Percentiles rank a stretch among this genome's conserved stretches.
phyloP scores from a whole-genome alignment of 208 protist species.

The Trichomonas tenax region DNA sequence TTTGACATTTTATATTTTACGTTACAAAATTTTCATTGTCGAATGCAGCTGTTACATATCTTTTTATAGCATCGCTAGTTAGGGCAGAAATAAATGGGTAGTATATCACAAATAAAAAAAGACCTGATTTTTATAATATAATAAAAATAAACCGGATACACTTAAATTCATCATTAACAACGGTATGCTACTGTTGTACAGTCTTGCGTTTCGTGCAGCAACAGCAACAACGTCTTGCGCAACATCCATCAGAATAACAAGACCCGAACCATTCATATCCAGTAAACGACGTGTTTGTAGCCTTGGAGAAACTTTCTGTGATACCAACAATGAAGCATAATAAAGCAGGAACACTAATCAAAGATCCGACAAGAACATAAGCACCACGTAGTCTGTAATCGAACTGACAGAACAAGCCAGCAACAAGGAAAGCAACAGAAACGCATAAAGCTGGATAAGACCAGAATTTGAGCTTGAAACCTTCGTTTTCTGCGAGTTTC shows the following conservation, averaged over 20 bases:
- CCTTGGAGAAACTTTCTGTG: background rate
- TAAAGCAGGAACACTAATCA: background rate
- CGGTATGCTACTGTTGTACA: too few species aligned
- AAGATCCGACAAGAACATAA: background rate
- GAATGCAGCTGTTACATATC: too few species aligned
- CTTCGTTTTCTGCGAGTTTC: background rate
- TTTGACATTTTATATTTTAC: too few species aligned
- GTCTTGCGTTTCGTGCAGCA: background rate
- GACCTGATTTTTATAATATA: too few species aligned
- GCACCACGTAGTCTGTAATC: background rate
- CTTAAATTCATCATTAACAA: too few species aligned
- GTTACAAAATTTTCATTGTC: too few species aligned
- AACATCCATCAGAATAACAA: background rate
- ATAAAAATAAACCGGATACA: too few species aligned
- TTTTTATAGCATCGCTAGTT: too few species aligned
- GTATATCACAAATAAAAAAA: too few species aligned
- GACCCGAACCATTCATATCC: background rate
- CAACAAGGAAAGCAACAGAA: background rate
- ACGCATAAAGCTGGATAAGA: background rate
- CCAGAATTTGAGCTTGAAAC: background rate
- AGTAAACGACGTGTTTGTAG: background rate
- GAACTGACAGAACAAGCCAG: background rate
- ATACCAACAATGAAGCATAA: background rate
- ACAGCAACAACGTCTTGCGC: background rate
- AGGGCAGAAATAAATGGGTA: too few species aligned